Conservation (phyloP, 2,329 filamentous ascomycete genomes). For the Ascochyta pisi region DNA sequence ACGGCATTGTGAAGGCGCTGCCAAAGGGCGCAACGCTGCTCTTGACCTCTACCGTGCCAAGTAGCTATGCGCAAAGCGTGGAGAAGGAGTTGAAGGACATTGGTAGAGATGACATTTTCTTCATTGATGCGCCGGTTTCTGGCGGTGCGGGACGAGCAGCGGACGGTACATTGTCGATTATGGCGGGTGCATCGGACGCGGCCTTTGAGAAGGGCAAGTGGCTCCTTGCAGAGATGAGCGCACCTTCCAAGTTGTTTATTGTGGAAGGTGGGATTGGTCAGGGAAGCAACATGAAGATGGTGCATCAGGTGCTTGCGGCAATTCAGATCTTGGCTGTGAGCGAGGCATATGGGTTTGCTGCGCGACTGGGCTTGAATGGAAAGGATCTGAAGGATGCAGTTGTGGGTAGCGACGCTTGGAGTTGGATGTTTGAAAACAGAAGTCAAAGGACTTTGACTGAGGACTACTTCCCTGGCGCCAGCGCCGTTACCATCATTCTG, state of each 20-base stretch:
- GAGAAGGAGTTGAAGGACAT: conserved; percentile 62
- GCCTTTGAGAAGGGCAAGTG: conserved; percentile 64
- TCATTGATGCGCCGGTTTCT: conserved; percentile 76
- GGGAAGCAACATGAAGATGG: conserved; percentile 64
- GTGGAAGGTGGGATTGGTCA: conserved; percentile 60
- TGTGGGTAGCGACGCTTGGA: conserved; percentile 53
- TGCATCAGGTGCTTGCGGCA: conserved; percentile 65
- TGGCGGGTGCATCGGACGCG: conserved; percentile 68
- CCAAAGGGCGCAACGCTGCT: conserved; percentile 67
- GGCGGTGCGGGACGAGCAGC: conserved; percentile 73
- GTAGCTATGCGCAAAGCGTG: conserved; percentile 68
- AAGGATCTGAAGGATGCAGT: conserved; percentile 58
- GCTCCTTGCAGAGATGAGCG: conserved; percentile 70
- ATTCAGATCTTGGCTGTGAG: conserved; percentile 64
- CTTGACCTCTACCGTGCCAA: conserved; percentile 74
- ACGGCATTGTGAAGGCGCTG: conserved; percentile 58
- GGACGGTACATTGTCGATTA: conserved; percentile 76
- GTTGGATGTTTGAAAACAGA: conserved; percentile 65
- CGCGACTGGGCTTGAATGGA: conserved; percentile 61
- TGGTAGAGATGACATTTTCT: conserved; percentile 67
- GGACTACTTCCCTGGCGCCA: conserved; percentile 55
- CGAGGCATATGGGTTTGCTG: conserved; percentile 65
- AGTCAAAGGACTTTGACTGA: conserved; percentile 60
- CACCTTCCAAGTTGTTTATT: conserved; percentile 63
- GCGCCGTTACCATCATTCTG: conserved; percentile 56